Evolutionary conservation across 495 filamentous ascomycete species (phyloP), one percentile per base, ranked within the genome.

Genomic region (Penicillium canescens): DNA sequence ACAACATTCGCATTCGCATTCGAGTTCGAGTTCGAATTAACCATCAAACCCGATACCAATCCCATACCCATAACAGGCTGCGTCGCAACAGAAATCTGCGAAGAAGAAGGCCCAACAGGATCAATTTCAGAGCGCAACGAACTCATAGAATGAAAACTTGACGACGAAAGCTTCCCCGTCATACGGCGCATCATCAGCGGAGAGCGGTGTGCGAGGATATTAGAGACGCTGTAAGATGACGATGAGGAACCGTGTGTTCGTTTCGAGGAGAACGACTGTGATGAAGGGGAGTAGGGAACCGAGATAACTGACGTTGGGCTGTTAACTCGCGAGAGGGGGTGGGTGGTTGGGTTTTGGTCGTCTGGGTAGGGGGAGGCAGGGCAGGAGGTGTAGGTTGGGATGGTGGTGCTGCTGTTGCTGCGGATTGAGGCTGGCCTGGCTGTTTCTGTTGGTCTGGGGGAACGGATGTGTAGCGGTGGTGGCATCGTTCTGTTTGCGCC

Each of bases 131-230:
- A 53, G 62, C 86, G 35, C 9, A 81, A 62, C 9, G 78, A 81
- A 21, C 72, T 93, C 14, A 85, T 80, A 0, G 86, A 92, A 58
- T 81, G 80, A 41, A 90, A 87, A 78, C 85, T 93, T n/a, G 86
- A 89, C 0, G 85, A 80, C 2, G 83, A 71, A 31, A 67, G 61
- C 31, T 70, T 70, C 24, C 69, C 55, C 0, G 71, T 55, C 44
- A 66, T 68, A 8, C 55, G 56, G 16, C 65, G 68, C 46, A 65
- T 59, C 37, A 65, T 62, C 3, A 62, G 18, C 0, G 65, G 69
- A 2, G 68, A 59, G 20, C 66, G 66, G 6, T 59, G 59, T 1
- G 56, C 7, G 9, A 61, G 43, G 11, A 55, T 51, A 42, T 64
- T 69, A n/a, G 66, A 63, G 9, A 60, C 53, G 49, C 63, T 72